Conservation (phyloP, 2,329 filamentous ascomycete genomes). For the Elsinoe necatrix region DNA sequence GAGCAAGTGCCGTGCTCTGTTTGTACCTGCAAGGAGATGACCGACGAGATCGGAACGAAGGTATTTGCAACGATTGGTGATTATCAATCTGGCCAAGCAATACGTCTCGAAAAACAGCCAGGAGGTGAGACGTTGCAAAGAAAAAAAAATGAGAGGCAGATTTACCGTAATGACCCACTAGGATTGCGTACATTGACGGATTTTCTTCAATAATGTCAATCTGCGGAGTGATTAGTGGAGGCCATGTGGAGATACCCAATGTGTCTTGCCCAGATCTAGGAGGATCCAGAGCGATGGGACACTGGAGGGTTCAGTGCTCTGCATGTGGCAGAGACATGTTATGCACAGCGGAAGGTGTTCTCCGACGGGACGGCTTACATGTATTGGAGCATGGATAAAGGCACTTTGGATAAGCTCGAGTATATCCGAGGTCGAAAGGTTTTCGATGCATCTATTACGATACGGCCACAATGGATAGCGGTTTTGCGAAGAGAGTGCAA, state of each 20-base stretch:
- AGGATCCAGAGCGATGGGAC: constrained; percentile 1
- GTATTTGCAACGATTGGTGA: constrained; percentile 8
- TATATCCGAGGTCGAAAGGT: not conserved
- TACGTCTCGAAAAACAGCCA: not conserved
- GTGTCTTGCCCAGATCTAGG: constrained; percentile 7
- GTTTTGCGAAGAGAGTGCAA: not conserved
- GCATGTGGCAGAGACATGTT: constrained; percentile 9
- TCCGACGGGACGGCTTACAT: constrained; percentile 13
- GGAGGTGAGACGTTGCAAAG: constrained; percentile 4
- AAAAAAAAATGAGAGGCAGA: not conserved
- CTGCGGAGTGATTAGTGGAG: constrained; percentile 2
- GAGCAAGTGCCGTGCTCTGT: not conserved
- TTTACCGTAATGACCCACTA: constrained; percentile 13
- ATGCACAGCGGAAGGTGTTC: constrained; percentile 4
- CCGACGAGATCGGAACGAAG: constrained; percentile 2
- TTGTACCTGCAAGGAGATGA: not conserved
- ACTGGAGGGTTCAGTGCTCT: constrained; percentile 5
- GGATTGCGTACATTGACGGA: constrained; percentile 7
- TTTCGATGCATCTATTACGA: not conserved
- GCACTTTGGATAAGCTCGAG: not conserved
- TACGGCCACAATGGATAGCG: not conserved
- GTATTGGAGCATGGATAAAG: not conserved
- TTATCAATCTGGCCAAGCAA: constrained; percentile 9
- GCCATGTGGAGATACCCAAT: constrained; percentile 1
- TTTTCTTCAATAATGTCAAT: constrained; percentile 10